These are phyloP conservation scores for Mycena maculata DNA, from an alignment of 768 basidiomycete species.

Conservation along the genomic window DNA sequence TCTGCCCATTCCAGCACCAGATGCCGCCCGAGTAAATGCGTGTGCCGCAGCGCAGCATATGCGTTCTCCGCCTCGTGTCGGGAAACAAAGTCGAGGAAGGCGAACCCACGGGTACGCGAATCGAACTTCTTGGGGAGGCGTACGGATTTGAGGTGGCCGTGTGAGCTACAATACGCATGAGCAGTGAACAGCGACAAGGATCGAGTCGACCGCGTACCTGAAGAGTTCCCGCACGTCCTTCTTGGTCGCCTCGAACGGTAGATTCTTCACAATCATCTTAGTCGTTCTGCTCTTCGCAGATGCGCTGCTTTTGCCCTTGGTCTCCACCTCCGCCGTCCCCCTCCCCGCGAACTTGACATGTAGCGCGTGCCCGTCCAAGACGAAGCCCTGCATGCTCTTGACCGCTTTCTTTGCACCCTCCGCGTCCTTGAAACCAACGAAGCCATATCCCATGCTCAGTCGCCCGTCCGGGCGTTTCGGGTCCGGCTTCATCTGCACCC, in stretches of 20 bases:
- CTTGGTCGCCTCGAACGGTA: conserved; percentile 96
- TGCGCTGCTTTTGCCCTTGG: conserved; percentile 48
- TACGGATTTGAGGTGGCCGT: conserved; percentile 94
- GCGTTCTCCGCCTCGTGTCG: conserved; percentile 92
- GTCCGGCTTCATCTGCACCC: conserved; percentile 92
- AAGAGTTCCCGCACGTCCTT: conserved; percentile 93
- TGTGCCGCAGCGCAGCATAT: conserved; percentile 87
- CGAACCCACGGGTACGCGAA: conserved; percentile 90
- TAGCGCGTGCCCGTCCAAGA: conserved; percentile 88
- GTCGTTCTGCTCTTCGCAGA: conserved; percentile 74
- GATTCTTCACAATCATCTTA: conserved; percentile 98
- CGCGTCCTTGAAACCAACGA: conserved; percentile 86
- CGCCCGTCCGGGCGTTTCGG: conserved; percentile 74
- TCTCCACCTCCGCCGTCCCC: conserved; percentile 69
- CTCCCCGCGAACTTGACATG: conserved; percentile 89
- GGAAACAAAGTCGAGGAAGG: conserved; percentile 94
- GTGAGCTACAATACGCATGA: conserved; percentile 63
- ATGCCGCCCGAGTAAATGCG: conserved; percentile 96
- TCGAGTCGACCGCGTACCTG: conserved; percentile 63
- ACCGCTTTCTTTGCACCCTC: conserved; percentile 81
- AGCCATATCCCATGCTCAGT: conserved; percentile 96
- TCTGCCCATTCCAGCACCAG: conserved; percentile 95
- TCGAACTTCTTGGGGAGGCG: conserved; percentile 94
- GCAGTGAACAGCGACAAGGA: conserved; percentile 1
- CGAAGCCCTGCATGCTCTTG: conserved; percentile 82